These are phyloP conservation scores for Rhipidocladum racemiflorum DNA, from an alignment of 176 grass and related monocot species.

Conservation along the genomic window DNA sequence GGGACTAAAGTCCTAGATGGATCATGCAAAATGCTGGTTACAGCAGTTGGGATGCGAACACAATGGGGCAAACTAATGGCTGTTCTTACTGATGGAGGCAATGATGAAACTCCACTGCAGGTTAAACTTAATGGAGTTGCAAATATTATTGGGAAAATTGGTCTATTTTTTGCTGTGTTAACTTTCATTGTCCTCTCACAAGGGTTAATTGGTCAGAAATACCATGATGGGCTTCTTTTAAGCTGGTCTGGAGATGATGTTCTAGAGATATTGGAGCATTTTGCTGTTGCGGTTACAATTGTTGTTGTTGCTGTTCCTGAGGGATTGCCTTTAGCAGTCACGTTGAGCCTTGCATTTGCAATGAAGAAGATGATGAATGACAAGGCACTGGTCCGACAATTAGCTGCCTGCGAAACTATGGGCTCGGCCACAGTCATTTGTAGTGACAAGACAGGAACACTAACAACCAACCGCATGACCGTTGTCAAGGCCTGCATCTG, in stretches of 20 bases:
- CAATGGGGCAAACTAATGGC: constrained; percentile 69
- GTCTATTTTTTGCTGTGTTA: constrained; percentile 56
- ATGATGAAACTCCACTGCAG: constrained; percentile 72
- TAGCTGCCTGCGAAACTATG: constrained; percentile 76
- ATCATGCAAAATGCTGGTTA: constrained; percentile 58
- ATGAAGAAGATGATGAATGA: constrained; percentile 90
- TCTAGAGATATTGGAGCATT: constrained; percentile 50
- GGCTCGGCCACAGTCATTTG: constrained; percentile 61
- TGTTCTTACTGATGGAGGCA: constrained; percentile 49
- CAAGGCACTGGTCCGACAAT: constrained; percentile 62
- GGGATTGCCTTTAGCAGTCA: constrained; percentile 76
- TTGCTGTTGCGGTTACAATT: constrained; percentile 69
- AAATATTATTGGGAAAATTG: constrained; percentile 62
- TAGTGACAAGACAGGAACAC: constrained; percentile 69
- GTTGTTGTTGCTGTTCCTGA: constrained; percentile 76
- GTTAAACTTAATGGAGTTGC: constrained; percentile 64
- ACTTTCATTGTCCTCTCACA: constrained; percentile 58
- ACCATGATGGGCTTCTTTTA: constrained; percentile 38
- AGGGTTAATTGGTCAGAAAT: constrained; percentile 47
- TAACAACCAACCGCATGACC: constrained; percentile 68
- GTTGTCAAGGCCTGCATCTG: constrained; percentile 55
- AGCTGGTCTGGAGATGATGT: constrained; percentile 64
- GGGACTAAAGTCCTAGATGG: constrained; percentile 68
- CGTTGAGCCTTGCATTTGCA: constrained; percentile 69
- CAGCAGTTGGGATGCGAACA: constrained; percentile 63